These are phyloP conservation scores for Blastosporella zonata DNA, from an alignment of 1,284 basidiomycete species.

Conservation along the genomic window DNA sequence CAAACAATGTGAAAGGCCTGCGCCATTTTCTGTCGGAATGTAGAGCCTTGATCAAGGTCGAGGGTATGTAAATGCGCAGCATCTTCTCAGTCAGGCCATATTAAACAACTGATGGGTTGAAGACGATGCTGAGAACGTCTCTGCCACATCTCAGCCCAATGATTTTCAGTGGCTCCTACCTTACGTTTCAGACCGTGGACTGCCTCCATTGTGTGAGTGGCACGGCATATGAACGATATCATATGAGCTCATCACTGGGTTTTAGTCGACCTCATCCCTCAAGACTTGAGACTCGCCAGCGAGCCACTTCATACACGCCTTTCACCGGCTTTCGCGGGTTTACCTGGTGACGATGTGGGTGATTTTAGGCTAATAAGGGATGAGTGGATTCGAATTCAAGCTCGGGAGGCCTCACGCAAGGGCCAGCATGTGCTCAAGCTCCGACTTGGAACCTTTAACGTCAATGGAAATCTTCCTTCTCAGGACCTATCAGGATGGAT, in stretches of 20 bases:
- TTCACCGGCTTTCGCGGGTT: conserved; percentile 58
- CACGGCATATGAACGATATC: neutral
- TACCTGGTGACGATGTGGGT: conserved; percentile 52
- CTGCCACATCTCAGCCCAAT: conserved; percentile 1
- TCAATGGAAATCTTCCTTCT: conserved; percentile 69
- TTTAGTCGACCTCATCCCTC: conserved; percentile 38
- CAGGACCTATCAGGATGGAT: conserved; percentile 55
- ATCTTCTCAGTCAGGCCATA: neutral
- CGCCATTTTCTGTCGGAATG: conserved; percentile 44
- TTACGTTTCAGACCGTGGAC: conserved; percentile 26
- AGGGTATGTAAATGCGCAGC: conserved; percentile 9
- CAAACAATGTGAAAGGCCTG: conserved; percentile 44
- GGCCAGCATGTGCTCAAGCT: conserved; percentile 37
- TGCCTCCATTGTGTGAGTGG: conserved; percentile 28
- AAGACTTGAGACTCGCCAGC: conserved; percentile 50
- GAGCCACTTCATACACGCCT: conserved; percentile 48
- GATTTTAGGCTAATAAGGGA: conserved; percentile 60
- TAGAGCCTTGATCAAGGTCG: conserved; percentile 39
- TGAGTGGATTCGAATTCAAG: conserved; percentile 53
- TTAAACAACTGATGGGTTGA: neutral
- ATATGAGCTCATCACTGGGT: neutral
- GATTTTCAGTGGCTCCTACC: conserved; percentile 38
- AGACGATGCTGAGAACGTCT: conserved; percentile 3
- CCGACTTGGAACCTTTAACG: conserved; percentile 75
- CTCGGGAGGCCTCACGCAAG: conserved; percentile 32